Evolutionary conservation across 2,329 filamentous ascomycete species (phyloP), one percentile per base, ranked within the genome.

Genomic region (Colletotrichum sp.): DNA sequence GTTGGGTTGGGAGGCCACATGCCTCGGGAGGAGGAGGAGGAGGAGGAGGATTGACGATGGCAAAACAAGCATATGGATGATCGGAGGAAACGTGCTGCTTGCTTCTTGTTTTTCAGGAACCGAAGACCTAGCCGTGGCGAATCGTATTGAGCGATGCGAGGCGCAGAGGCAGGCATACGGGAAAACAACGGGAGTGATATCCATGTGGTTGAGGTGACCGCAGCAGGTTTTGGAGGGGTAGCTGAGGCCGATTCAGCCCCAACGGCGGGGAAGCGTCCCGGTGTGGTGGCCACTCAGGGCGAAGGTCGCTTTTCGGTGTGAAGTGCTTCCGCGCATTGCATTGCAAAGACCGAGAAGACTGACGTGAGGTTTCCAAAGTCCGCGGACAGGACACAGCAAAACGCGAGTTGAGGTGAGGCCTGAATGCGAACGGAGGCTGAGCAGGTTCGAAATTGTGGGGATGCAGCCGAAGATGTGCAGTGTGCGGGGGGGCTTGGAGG

Each of bases 241-340:
- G 44, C 52, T 62, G 70, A 69, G 59, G 74, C 70, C 64, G 64
- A 76, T 74, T 76, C 70, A 76, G 74, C 74, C 74, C 65, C 74
- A 66, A 69, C 49, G 64, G 73, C 44, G 64, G 64, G 74, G 44
- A 26, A 32, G 18, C 18, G 13, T 39, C n/a, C 30, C 24, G 59
- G 72, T 57, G 62, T 60, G 67, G 44, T 74, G 67, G 59, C 57
- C 30, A 59, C 4, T 59, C 49, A 9, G 7, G 24, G 44, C 21
- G 3, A 21, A 49, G 39, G 13, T 26, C 39, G 16, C 21, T 28
- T 32, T 49, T 74, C 44, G 49, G 28, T 64, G 16, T 26, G 57
- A 69, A 59, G 18, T 28, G 39, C 60, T 32, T 71, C 44, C 30
- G 21, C 65, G 57, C 62, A 44, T 49, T 32, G 34, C 16, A 36